Base-by-base conservation (phyloP, 1,284 basidiomycete genomes). In the Porogramme epimiltina region DNA sequence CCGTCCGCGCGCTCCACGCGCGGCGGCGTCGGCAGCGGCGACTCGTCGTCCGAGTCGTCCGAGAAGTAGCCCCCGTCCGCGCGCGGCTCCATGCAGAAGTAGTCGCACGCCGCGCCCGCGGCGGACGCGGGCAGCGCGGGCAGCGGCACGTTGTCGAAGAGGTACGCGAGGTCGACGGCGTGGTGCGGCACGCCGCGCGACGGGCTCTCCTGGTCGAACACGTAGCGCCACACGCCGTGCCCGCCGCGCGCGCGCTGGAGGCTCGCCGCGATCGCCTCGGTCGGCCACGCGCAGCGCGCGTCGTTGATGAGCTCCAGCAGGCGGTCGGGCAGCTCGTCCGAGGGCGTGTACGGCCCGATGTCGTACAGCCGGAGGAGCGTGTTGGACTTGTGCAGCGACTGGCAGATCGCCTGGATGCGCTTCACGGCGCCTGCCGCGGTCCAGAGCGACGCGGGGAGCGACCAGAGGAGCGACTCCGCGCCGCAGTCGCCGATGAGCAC, bases 121-220 rank as follows among this genome's bases (percentile, higher is more conserved):
- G 58, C 56, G 3, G 61, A 49, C 16, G 55, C 47, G 38, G 49
- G 55, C 43, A 42, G 59, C 6, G 9, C 48, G 6, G 68, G 67
- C 15, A 69, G 62, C 15, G 84, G 82, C 8, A 84, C 77, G 53
- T 81, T 89, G 68, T 89, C 88, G 68, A 90, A 90, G 43, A 89
- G 75, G 66, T 89, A 90, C 51, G 87, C 76, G 42, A 90, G 69
- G 66, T 90, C 87, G 3, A 82, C 80, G 0, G 78, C 82, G 59
- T 87, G 83, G 65, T 88, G 87, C 2, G 84, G 79, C 11, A 81
- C 68, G 19, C 80, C 78, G 38, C 79, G 75, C 36, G 76, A 73
- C 3, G 86, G 85, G 2, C 84, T 79, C 59, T 89, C 88, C 68
- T 90, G 88, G 68, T 90, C 87, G 61, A 90, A 90, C 22, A 88